phyloP scores from a whole-genome alignment of 129 eudicot genomes.

The Oenanthe sinensis region DNA sequence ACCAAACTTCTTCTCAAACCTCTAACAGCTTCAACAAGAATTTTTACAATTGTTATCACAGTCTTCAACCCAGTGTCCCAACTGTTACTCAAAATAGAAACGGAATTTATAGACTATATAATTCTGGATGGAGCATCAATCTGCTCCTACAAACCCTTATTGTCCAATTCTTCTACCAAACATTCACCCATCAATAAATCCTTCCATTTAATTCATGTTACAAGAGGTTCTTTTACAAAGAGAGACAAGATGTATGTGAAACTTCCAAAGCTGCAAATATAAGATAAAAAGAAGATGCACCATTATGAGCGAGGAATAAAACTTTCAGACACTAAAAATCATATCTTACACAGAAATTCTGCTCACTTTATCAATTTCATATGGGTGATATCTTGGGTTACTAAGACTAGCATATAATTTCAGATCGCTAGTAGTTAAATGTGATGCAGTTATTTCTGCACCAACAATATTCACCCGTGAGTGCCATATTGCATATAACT shows the following conservation, averaged over 20 bases:
- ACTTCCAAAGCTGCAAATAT: constrained; percentile 5
- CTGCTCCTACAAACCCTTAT: not conserved
- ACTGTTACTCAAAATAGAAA: not conserved
- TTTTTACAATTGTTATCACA: not conserved
- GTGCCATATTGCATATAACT: not conserved
- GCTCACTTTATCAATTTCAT: not conserved
- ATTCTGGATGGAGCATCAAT: no score
- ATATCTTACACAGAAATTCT: not conserved
- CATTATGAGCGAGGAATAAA: not conserved
- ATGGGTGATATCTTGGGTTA: not conserved
- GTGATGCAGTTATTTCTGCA: not conserved
- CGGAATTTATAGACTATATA: not conserved
- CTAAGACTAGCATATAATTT: not conserved
- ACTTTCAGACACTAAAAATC: not conserved
- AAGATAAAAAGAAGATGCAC: not conserved
- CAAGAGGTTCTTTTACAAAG: not conserved
- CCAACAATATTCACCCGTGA: not conserved
- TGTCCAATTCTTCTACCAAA: not conserved
- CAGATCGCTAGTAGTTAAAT: not conserved
- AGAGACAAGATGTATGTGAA: not conserved
- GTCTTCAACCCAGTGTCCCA: constrained; percentile 1
- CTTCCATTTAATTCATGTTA: not conserved
- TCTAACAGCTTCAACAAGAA: not conserved
- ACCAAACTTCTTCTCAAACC: not conserved
- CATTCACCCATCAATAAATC: not conserved